These are phyloP conservation scores for Daldinia vernicosa DNA, from an alignment of 495 filamentous ascomycete genomes.

Conservation along the genomic window DNA sequence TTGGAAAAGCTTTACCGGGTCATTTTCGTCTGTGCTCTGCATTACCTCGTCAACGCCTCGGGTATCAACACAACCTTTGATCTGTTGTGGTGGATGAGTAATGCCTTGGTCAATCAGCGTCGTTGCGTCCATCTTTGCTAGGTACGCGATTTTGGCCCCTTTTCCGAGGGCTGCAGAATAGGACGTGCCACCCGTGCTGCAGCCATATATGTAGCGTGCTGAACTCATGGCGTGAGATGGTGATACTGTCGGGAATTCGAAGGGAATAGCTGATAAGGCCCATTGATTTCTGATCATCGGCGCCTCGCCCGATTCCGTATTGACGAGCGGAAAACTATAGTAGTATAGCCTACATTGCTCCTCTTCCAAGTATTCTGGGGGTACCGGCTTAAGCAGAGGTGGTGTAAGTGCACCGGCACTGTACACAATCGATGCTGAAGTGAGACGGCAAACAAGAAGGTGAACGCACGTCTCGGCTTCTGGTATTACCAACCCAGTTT, in stretches of 20 bases:
- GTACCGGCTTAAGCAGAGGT: slow-evolving; percentile 49
- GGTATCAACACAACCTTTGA: slow-evolving; percentile 65
- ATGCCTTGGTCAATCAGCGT: slow-evolving; percentile 58
- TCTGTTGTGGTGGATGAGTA: slow-evolving; percentile 51
- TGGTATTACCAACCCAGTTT: slow-evolving; percentile 34
- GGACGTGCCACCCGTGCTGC: slow-evolving; percentile 53
- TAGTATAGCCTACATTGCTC: slow-evolving; percentile 74
- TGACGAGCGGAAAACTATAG: slow-evolving; percentile 61
- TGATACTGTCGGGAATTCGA: slow-evolving; percentile 68
- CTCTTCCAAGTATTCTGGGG: slow-evolving; percentile 55
- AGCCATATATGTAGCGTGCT: slow-evolving; percentile 67
- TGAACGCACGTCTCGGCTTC: slow-evolving; percentile 57
- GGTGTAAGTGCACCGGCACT: slow-evolving; percentile 64
- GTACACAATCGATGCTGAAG: slow-evolving; percentile 66
- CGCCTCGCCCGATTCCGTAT: slow-evolving; percentile 6
- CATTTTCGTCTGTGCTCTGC: slow-evolving; percentile 50
- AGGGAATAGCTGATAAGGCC: slow-evolving; percentile 66
- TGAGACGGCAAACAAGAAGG: slow-evolving; percentile 69
- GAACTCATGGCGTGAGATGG: slow-evolving; percentile 61
- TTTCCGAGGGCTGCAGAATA: slow-evolving; percentile 63
- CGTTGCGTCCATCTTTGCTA: slow-evolving; percentile 65
- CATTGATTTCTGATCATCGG: slow-evolving; percentile 65
- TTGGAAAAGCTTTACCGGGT: slow-evolving; percentile 65
- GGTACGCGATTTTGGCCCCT: slow-evolving; percentile 67
- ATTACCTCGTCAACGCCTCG: slow-evolving; percentile 59